phyloP scores from a whole-genome alignment of 768 basidiomycete genomes.

The Leccinum uliginosum region DNA sequence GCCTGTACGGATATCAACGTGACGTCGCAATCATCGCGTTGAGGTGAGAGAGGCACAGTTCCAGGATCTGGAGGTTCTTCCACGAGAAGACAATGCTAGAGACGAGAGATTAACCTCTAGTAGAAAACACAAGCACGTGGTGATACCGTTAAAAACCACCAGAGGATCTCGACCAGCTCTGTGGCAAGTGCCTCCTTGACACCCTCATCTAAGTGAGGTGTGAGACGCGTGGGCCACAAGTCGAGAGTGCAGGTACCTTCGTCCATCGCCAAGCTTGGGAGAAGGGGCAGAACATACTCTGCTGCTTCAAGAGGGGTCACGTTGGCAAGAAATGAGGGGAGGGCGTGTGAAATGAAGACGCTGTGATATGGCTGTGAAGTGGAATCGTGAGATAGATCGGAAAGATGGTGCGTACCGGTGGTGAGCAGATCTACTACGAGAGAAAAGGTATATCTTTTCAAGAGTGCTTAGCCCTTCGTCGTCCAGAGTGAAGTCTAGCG shows the following conservation, averaged over 20 bases:
- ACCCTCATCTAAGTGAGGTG: slow-evolving; percentile 56
- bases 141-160: slow-evolving; percentile 84
- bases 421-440: slow-evolving; percentile 66
- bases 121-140: not conserved
- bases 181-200: slow-evolving; percentile 86
- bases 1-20: slow-evolving; percentile 70
- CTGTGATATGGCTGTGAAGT: slow-evolving; percentile 38
- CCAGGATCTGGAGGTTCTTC: slow-evolving; percentile 36
- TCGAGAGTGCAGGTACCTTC: slow-evolving; percentile 49
- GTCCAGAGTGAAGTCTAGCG: slow-evolving; percentile 48
- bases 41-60: slow-evolving; percentile 8
- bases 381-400: not conserved
- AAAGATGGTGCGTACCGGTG: slow-evolving; percentile 39
- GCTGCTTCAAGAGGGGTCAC: slow-evolving; percentile 85
- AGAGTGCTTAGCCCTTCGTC: slow-evolving; percentile 80
- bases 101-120: slow-evolving; percentile 2
- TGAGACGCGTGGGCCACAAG: slow-evolving; percentile 5
- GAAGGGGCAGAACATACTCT: slow-evolving; percentile 90
- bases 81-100: slow-evolving; percentile 64
- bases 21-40: slow-evolving; percentile 14
- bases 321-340: slow-evolving; percentile 71
- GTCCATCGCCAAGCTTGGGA: slow-evolving; percentile 80
- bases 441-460: slow-evolving; percentile 90
- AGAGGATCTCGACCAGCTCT: slow-evolving; percentile 76
- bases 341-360: slow-evolving; percentile 79